A percentile compares a stretch with the other conserved stretches of the same genome.
Conservation (phyloP, 2,329 filamentous ascomycete genomes). For the Hypomyces perniciosus region DNA sequence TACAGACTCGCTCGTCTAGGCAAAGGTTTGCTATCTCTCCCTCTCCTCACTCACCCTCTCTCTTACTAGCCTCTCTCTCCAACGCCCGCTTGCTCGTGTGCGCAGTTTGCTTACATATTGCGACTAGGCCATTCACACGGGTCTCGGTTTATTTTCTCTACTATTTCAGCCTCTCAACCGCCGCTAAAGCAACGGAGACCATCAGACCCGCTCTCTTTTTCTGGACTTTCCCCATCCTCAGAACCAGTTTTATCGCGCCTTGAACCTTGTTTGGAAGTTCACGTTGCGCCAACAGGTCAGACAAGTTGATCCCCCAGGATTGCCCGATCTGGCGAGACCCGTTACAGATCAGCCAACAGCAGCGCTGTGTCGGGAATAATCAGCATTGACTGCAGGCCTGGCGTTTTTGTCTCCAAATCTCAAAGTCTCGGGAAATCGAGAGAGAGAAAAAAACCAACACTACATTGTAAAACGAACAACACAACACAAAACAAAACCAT, state of each 20-base stretch:
- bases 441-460: neutral
- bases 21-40: neutral
- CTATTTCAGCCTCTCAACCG: neutral
- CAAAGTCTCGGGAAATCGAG: too few species aligned
- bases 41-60: neutral
- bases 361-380: neutral
- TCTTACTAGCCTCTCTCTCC: neutral
- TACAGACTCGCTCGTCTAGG: neutral
- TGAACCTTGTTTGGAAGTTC: neutral
- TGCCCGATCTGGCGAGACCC: slow-evolving; percentile 10
- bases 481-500: neutral
- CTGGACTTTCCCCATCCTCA: neutral
- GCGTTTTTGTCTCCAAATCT: too few species aligned
- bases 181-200: neutral
- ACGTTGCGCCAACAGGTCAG: too few species aligned
- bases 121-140: too few species aligned
- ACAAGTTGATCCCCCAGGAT: neutral
- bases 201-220: neutral
- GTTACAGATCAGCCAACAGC: slow-evolving; percentile 5
- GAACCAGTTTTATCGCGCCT: neutral
- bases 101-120: too few species aligned
- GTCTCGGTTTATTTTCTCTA: neutral
- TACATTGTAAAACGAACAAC: neutral
- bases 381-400: neutral
- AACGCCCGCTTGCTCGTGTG: too few species aligned